Conservation (phyloP, 1,284 basidiomycete genomes). For the Malassezia slooffiae region DNA sequence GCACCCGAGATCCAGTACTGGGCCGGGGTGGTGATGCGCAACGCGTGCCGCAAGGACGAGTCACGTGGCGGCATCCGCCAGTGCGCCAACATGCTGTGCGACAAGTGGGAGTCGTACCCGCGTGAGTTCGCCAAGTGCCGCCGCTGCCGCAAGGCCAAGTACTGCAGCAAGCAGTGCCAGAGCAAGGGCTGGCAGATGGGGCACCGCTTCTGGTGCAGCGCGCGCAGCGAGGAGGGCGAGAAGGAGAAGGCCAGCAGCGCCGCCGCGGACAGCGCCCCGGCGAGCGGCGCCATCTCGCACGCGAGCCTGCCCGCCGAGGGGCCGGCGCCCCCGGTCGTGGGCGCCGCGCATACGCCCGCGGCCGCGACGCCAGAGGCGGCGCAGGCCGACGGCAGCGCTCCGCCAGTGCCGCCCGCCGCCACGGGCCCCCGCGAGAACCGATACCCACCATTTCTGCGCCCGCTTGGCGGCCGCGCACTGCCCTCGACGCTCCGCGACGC, state of each 20-base stretch:
- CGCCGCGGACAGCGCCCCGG: neutral
- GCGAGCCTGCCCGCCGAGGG: neutral
- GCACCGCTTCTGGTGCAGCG: conserved; percentile 59
- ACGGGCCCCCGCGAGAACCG: conserved; percentile 2
- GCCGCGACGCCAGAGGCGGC: neutral
- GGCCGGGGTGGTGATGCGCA: conserved; percentile 98
- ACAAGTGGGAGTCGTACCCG: conserved; percentile 83
- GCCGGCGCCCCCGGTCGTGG: neutral
- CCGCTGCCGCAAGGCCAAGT: conserved; percentile 91
- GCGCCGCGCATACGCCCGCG: neutral
- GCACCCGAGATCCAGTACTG: conserved; percentile 93
- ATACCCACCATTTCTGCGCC: too few relatives aligned
- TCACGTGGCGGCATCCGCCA: conserved; percentile 77
- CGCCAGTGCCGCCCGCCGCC: neutral
- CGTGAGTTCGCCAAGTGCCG: conserved; percentile 95
- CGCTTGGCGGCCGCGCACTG: conserved; percentile 19
- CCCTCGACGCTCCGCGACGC: conserved; percentile 17
- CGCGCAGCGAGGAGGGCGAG: conserved; percentile 34
- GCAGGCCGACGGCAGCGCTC: too few relatives aligned
- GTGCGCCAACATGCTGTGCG: conserved; percentile 85
- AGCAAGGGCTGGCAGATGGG: conserved; percentile 94
- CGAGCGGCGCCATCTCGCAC: neutral
- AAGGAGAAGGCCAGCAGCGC: conserved; percentile 21
- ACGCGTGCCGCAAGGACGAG: conserved; percentile 95
- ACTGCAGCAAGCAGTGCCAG: conserved; percentile 96